Conservation (phyloP, 495 filamentous ascomycete species). For the Penicillium psychrofluorescens region DNA sequence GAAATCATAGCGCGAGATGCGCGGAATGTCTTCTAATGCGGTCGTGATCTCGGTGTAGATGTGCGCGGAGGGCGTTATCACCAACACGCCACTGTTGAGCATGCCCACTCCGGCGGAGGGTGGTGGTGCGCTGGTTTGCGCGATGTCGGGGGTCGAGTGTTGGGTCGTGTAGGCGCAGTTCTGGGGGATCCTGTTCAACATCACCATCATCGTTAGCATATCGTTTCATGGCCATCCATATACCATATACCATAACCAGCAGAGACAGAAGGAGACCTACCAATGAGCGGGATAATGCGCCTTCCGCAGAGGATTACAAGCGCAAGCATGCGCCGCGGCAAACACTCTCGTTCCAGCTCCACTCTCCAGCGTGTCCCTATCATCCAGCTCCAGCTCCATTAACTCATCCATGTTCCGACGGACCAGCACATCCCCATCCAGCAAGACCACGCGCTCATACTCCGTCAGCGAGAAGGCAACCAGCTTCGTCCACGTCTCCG, state of each 20-base stretch:
- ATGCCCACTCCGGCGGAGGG: constrained; percentile 49
- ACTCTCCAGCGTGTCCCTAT: constrained; percentile 20
- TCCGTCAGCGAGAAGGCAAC: constrained; percentile 60
- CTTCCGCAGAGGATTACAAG: constrained; percentile 70
- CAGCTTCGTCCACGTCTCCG: constrained; percentile 78
- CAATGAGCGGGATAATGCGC: constrained; percentile 65
- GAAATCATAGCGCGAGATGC: constrained; percentile 51
- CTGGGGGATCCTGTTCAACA: constrained; percentile 46
- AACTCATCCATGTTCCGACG: constrained; percentile 75
- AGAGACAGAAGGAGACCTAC: constrained; percentile 24
- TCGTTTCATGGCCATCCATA: too few relatives aligned
- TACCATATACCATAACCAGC: background rate
- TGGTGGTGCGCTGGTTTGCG: constrained; percentile 47
- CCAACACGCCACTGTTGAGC: constrained; percentile 67
- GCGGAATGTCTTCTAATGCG: constrained; percentile 24
- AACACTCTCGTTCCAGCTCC: constrained; percentile 54
- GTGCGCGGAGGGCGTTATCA: constrained; percentile 54
- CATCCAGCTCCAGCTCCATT: constrained; percentile 65
- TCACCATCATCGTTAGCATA: background rate
- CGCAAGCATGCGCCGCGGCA: constrained; percentile 67
- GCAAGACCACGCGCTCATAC: constrained; percentile 65
- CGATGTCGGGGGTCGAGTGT: constrained; percentile 44
- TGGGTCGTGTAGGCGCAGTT: constrained; percentile 73
- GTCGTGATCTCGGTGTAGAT: constrained; percentile 46
- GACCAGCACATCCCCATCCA: constrained; percentile 77